Evolutionary conservation across 371 early-diverging fungal genomes (phyloP).

Genomic region (Circinella minor): DNA sequence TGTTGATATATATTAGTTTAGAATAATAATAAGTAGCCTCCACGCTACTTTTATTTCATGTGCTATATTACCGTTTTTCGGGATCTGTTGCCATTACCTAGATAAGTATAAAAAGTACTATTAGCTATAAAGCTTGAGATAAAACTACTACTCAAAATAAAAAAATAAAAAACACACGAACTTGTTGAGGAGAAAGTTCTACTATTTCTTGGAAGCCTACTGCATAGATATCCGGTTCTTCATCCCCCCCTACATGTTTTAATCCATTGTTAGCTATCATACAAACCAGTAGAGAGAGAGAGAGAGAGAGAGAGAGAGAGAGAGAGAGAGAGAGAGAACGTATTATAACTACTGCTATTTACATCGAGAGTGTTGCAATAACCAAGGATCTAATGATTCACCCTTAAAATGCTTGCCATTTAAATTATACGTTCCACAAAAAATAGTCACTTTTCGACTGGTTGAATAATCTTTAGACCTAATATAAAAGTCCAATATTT

Average conservation of each 20-base stretch:
- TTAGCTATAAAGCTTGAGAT: too few species aligned
- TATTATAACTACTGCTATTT: slow-evolving; percentile 3
- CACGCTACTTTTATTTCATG: too few species aligned
- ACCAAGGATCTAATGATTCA: slow-evolving; percentile 72
- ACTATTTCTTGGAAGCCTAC: slow-evolving; percentile 97
- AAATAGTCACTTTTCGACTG: slow-evolving; percentile 61
- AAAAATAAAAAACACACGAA: not conserved
- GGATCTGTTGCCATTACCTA: slow-evolving; percentile 80
- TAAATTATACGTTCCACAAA: slow-evolving; percentile 90
- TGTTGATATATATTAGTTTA: not conserved
- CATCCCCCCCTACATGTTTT: slow-evolving; percentile 3
- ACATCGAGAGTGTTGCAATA: slow-evolving; percentile 59
- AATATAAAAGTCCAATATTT: not conserved
- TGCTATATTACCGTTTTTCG: slow-evolving; percentile 43
- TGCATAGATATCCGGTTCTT: slow-evolving; percentile 81
- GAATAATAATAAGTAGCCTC: too few species aligned
- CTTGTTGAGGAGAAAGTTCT: slow-evolving; percentile 84
- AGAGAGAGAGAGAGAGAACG: too few species aligned
- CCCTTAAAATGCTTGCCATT: slow-evolving; percentile 79
- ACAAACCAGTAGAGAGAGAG: not conserved
- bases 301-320: too few species aligned
- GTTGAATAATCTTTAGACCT: slow-evolving; percentile 61
- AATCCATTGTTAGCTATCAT: not conserved
- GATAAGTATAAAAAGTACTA: not conserved
- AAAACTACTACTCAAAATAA: too few species aligned